Evolutionary conservation across 768 basidiomycete species (phyloP).

Genomic region (Plicaturopsis crispa): DNA sequence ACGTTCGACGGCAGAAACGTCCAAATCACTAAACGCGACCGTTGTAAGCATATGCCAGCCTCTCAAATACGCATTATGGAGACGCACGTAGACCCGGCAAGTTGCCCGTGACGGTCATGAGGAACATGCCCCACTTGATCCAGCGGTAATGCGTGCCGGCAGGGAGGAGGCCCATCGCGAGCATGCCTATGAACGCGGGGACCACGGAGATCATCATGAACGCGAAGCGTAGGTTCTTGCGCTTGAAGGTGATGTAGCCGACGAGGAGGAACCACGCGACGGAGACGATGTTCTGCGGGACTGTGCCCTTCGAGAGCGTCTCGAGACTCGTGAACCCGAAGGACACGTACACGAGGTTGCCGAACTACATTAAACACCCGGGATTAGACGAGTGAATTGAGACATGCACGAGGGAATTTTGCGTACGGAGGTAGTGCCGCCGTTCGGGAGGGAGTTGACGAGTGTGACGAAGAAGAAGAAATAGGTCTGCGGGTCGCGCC

Average conservation of each 20-base stretch:
- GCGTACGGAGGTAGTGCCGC: constrained; percentile 7
- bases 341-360: constrained; percentile 6
- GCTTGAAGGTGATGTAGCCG: constrained; percentile 2
- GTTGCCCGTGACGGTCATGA: too few species aligned
- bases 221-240: constrained; percentile 1
- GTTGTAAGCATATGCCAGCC: too few species aligned
- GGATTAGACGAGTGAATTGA: too few species aligned
- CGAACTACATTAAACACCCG: constrained; percentile 3
- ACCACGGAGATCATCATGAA: constrained; percentile 6
- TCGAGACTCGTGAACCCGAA: constrained; percentile 7
- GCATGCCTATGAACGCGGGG: constrained; percentile 6
- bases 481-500: constrained; percentile 6
- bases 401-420: neutral
- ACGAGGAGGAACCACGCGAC: constrained; percentile 6
- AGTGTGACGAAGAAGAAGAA: constrained; percentile 6
- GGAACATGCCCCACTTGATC: constrained; percentile 9
- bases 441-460: constrained; percentile 5
- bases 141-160: constrained; percentile 1
- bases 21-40: constrained; percentile 7
- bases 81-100: too few species aligned
- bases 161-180: constrained; percentile 5
- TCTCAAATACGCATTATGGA: too few species aligned
- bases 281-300: constrained; percentile 4
- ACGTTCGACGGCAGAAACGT: constrained; percentile 8
- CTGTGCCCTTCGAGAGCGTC: constrained; percentile 5